These are phyloP conservation scores for Adenanthera pavonina DNA, from an alignment of 306 rosid genomes.

Conservation along the genomic window DNA sequence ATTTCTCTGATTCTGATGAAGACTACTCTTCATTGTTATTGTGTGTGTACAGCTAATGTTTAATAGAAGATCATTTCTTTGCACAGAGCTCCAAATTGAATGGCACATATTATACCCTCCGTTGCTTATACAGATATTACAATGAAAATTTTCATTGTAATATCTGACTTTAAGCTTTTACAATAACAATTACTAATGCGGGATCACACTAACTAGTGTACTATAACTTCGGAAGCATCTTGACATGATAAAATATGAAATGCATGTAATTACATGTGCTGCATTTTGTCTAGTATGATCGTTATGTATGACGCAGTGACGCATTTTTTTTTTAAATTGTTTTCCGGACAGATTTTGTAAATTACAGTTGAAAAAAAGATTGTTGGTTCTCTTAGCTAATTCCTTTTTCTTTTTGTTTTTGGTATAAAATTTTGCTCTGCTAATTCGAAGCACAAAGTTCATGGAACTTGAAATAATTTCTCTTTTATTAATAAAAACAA, in stretches of 20 bases:
- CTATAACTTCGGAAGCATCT: background rate
- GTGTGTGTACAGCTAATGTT: slow-evolving; percentile 1
- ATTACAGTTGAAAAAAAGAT: background rate
- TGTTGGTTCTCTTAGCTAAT: background rate
- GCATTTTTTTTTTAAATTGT: too few relatives aligned
- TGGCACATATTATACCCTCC: background rate
- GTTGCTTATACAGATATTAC: background rate
- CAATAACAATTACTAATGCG: background rate
- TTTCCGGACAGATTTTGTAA: too few relatives aligned
- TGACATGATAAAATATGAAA: too few relatives aligned
- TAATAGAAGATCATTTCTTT: slow-evolving; percentile 21
- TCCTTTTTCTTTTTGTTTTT: background rate
- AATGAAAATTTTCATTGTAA: background rate
- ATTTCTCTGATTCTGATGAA: background rate
- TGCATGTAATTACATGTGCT: too few relatives aligned
- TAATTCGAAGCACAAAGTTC: background rate
- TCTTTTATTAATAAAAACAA: background rate
- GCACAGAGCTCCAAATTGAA: slow-evolving; percentile 11
- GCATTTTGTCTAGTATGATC: too few relatives aligned
- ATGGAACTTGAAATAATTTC: background rate
- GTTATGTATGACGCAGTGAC: too few relatives aligned
- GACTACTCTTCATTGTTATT: slow-evolving; percentile 21
- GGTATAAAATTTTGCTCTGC: too few relatives aligned
- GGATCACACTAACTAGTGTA: too few relatives aligned
- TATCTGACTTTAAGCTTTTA: background rate